Percentiles rank a stretch among this genome's conserved stretches.
These are phyloP conservation scores for Noccaea caerulescens DNA, from an alignment of 345 rosid genomes.

Conservation along the genomic window DNA sequence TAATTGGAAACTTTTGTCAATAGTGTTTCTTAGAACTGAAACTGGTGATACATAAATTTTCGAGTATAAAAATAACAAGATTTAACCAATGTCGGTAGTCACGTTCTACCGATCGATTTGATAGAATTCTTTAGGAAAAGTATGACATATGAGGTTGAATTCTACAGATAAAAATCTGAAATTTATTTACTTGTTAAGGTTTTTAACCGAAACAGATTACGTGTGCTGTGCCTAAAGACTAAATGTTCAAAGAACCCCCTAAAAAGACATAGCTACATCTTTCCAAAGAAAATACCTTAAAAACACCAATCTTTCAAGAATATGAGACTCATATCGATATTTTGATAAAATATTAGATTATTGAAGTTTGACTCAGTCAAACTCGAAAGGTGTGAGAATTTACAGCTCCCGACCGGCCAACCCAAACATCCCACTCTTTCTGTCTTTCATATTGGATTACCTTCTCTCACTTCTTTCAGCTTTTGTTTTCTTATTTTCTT, in stretches of 20 bases:
- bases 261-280: too few species aligned
- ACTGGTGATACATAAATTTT: background rate
- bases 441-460: background rate
- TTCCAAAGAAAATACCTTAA: too few species aligned
- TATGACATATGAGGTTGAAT: background rate
- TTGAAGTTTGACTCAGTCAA: conserved; percentile 6
- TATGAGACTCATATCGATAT: background rate
- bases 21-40: background rate
- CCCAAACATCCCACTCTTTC: background rate
- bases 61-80: background rate
- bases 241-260: too few species aligned
- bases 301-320: background rate
- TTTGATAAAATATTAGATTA: too few species aligned
- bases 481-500: background rate
- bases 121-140: background rate
- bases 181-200: too few species aligned
- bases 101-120: background rate
- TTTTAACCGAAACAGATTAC: background rate
- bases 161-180: too few species aligned
- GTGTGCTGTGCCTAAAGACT: background rate
- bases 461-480: background rate
- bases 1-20: background rate
- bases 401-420: background rate
- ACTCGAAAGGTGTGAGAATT: background rate
- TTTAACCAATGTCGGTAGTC: background rate